These are phyloP conservation scores for Debaryomyces castellii DNA, from an alignment of 805 yeast genomes.

Conservation along the genomic window DNA sequence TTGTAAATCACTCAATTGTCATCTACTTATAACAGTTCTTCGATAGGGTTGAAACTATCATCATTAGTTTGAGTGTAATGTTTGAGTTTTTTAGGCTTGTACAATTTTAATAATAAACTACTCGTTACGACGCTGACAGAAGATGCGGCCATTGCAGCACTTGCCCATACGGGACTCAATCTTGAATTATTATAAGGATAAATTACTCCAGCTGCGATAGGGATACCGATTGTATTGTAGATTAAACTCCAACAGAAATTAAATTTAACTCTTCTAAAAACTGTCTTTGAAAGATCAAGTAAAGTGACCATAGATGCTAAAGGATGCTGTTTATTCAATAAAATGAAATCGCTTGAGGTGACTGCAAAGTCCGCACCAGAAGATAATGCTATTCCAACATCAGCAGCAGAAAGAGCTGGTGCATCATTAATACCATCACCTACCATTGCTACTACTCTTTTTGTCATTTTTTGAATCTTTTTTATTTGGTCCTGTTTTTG, in stretches of 20 bases:
- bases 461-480: constrained; percentile 45
- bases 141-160: constrained; percentile 64
- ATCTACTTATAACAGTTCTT: not conserved
- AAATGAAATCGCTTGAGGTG: constrained; percentile 70
- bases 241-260: constrained; percentile 61
- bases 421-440: constrained; percentile 98
- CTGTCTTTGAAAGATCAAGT: constrained; percentile 49
- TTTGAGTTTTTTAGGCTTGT: constrained; percentile 30
- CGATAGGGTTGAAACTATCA: not conserved
- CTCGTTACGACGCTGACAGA: constrained; percentile 59
- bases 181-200: constrained; percentile 56
- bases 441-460: constrained; percentile 70
- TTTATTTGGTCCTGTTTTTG: constrained; percentile 64
- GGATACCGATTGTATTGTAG: constrained; percentile 57
- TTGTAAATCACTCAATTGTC: not conserved
- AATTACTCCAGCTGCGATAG: constrained; percentile 67
- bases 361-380: constrained; percentile 76
- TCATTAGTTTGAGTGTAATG: not conserved
- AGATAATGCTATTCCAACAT: constrained; percentile 75
- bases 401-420: constrained; percentile 73
- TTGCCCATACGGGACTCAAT: constrained; percentile 63
- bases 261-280: constrained; percentile 53
- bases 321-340: constrained; percentile 54
- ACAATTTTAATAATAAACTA: constrained; percentile 51
- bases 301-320: constrained; percentile 53